These are phyloP conservation scores for Volvox reticuliferus DNA, from an alignment of 139 green algal species.

Conservation along the genomic window DNA sequence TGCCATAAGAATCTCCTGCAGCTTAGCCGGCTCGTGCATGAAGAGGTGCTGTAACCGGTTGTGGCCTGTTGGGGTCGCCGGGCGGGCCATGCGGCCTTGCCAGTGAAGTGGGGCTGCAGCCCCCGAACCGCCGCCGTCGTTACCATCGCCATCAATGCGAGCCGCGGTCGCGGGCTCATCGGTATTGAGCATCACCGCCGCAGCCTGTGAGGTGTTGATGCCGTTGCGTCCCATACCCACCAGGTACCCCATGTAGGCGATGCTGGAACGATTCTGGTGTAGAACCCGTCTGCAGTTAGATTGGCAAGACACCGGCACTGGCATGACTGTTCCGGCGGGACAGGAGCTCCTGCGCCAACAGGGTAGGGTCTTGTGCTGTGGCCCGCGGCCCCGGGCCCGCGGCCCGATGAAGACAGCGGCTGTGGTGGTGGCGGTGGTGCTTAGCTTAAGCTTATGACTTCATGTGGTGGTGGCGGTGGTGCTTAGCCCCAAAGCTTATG, in stretches of 20 bases:
- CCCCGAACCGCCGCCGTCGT: neutral
- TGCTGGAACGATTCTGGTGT: conserved; percentile 53
- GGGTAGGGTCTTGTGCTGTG: no score
- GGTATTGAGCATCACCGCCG: neutral
- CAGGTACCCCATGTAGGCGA: conserved; percentile 58
- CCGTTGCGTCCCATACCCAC: conserved; percentile 10
- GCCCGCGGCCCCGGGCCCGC: no score
- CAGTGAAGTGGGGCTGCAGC: neutral
- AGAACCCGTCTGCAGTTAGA: conserved; percentile 22
- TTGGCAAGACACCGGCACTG: no score
- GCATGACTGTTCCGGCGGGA: no score
- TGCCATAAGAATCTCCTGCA: conserved; percentile 39
- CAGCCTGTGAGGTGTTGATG: neutral
- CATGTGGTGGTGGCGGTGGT: no score
- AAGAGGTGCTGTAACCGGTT: conserved; percentile 54
- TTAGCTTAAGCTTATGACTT: no score
- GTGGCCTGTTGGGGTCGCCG: neutral
- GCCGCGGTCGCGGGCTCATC: neutral
- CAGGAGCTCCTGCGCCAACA: no score
- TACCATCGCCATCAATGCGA: no score
- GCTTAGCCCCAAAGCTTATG: no score
- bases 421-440: no score
- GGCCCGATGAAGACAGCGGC: no score
- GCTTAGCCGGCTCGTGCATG: conserved; percentile 18
- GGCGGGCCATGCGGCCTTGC: neutral